These are phyloP conservation scores for Umbilicaria muhlenbergii DNA, from an alignment of 495 filamentous ascomycete genomes.

Conservation along the genomic window DNA sequence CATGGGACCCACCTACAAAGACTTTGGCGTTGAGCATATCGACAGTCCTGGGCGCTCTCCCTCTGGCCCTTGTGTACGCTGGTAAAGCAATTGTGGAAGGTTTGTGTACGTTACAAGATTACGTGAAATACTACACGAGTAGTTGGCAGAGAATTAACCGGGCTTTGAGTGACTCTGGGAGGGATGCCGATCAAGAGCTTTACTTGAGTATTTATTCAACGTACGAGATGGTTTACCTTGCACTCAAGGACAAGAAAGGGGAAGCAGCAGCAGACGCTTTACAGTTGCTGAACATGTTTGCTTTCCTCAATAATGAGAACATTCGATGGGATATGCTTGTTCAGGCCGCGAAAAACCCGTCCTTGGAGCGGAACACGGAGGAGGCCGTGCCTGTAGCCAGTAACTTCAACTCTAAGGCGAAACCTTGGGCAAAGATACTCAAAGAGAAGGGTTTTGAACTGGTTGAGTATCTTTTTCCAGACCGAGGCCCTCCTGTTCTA, in stretches of 20 bases:
- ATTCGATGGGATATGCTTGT: background rate
- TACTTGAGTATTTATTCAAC: slow-evolving; percentile 13
- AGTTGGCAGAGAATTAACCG: slow-evolving; percentile 1
- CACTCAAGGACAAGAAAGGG: slow-evolving; percentile 5
- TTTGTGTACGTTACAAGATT: slow-evolving; percentile 14
- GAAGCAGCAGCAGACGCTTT: slow-evolving; percentile 9
- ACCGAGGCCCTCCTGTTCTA: slow-evolving; percentile 1
- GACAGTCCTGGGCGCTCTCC: slow-evolving; percentile 16
- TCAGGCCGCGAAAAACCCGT: background rate
- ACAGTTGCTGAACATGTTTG: slow-evolving; percentile 11
- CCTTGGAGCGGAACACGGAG: background rate
- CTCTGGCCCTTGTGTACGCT: slow-evolving; percentile 21
- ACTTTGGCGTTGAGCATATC: slow-evolving; percentile 8
- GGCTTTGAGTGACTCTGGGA: background rate
- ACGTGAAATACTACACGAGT: slow-evolving; percentile 7
- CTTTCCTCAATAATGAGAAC: slow-evolving; percentile 1
- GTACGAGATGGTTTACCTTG: slow-evolving; percentile 12
- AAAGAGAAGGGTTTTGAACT: slow-evolving; percentile 1
- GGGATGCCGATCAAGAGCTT: background rate
- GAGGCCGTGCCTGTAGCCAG: background rate
- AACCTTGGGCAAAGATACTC: slow-evolving; percentile 5
- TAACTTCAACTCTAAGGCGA: slow-evolving; percentile 5
- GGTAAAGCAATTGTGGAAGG: slow-evolving; percentile 12
- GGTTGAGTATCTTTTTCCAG: background rate
- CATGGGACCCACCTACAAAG: slow-evolving; percentile 1